Conservation (phyloP, 768 basidiomycete species). For the Suillus discolor region DNA sequence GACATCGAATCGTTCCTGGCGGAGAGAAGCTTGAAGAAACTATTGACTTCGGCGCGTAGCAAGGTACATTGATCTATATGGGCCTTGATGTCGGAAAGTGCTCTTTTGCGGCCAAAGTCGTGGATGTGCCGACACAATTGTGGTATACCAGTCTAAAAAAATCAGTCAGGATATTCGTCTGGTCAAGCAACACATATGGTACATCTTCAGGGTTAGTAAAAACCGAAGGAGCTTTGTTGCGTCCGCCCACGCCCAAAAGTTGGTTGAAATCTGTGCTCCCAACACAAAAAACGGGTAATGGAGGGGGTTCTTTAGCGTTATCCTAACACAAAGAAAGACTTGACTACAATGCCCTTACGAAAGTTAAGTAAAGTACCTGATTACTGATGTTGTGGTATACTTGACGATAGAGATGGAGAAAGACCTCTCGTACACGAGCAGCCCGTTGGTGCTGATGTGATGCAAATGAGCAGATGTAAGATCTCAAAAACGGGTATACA, state of each 20-base stretch:
- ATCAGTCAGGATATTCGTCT: background rate
- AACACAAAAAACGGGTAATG: background rate
- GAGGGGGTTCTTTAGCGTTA: background rate
- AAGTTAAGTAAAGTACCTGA: background rate
- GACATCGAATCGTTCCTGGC: too few species aligned
- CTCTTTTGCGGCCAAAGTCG: background rate
- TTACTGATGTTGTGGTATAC: background rate
- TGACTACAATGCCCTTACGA: background rate
- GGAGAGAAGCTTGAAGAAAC: too few species aligned
- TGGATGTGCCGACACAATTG: background rate
- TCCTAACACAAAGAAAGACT: background rate
- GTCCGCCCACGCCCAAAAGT: background rate
- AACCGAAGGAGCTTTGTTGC: background rate
- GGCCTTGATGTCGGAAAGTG: too few species aligned
- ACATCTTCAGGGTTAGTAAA: background rate
- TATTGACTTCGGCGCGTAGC: too few species aligned
- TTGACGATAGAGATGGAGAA: background rate
- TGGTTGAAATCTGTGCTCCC: background rate
- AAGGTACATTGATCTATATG: too few species aligned
- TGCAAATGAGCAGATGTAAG: background rate
- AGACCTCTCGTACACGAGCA: background rate
- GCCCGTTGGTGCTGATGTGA: background rate
- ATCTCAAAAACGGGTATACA: background rate
- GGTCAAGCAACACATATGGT: background rate
- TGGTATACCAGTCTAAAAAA: background rate